Percentiles rank a stretch among this genome's conserved stretches.
Conservation (phyloP, 129 eudicot species). For the Centrapalus pauciflorus region DNA sequence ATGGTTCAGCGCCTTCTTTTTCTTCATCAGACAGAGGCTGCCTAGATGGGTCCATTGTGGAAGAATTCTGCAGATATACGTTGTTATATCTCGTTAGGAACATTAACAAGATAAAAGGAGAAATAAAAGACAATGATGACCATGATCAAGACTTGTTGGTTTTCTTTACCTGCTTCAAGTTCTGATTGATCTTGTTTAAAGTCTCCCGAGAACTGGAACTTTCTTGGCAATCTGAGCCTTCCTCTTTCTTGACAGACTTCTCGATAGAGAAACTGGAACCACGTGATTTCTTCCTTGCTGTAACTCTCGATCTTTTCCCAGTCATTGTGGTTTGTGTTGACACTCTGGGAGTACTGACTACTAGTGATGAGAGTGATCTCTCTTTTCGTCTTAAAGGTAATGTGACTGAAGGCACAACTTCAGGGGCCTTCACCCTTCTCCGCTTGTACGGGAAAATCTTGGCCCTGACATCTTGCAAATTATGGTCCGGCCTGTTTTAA, state of each 20-base stretch:
- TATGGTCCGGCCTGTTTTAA: conserved; percentile 79
- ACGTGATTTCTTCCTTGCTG: conserved; percentile 52
- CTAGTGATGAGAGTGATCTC: conserved; percentile 81
- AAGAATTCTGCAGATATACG: conserved; percentile 49
- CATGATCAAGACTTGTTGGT: not conserved
- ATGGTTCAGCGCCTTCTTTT: conserved; percentile 35
- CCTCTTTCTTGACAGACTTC: conserved; percentile 49
- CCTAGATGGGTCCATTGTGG: conserved; percentile 40
- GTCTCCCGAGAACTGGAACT: conserved; percentile 78
- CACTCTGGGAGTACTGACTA: conserved; percentile 71
- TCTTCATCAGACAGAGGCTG: conserved; percentile 37
- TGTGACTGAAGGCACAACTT: conserved; percentile 40
- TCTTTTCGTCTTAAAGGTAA: conserved; percentile 71
- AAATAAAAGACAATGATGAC: not conserved
- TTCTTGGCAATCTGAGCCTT: conserved; percentile 52
- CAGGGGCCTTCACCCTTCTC: conserved; percentile 62
- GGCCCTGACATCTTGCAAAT: conserved; percentile 70
- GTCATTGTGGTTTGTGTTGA: conserved; percentile 58
- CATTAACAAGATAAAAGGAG: not conserved
- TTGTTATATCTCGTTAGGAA: not conserved
- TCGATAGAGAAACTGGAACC: conserved; percentile 58
- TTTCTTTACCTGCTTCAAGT: conserved; percentile 54
- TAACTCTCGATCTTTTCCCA: conserved; percentile 68
- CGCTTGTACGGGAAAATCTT: conserved; percentile 82
- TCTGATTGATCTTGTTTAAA: conserved; percentile 53